These are phyloP conservation scores for Globisporangium acanthophoron DNA, from an alignment of 352 stramenopile genomes.

Conservation along the genomic window DNA sequence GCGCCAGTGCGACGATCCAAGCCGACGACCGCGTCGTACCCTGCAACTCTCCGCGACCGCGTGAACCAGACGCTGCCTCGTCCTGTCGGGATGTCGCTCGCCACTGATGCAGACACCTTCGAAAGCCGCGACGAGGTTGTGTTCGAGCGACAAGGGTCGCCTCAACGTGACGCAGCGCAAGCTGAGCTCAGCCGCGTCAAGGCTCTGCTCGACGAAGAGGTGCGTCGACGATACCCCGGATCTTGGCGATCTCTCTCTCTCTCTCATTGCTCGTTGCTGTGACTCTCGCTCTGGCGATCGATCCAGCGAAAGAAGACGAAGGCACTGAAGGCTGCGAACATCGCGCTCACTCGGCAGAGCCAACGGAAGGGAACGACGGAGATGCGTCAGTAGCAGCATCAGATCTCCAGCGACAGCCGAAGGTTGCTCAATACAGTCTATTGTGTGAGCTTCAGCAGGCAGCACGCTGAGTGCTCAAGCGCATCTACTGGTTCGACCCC, in stretches of 20 bases:
- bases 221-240: background rate
- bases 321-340: slow-evolving; percentile 33
- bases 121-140: slow-evolving; percentile 7
- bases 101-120: background rate
- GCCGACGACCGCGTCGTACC: slow-evolving; percentile 30
- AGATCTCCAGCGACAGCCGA: no score
- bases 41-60: slow-evolving; percentile 42
- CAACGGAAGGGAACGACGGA: slow-evolving; percentile 14
- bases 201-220: slow-evolving; percentile 28
- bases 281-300: no score
- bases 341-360: slow-evolving; percentile 27
- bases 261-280: background rate
- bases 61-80: slow-evolving; percentile 23
- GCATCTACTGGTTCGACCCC: background rate
- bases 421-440: background rate
- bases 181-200: slow-evolving; percentile 5
- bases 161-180: background rate
- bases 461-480: background rate
- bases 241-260: background rate
- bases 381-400: background rate
- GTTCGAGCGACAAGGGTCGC: slow-evolving; percentile 3
- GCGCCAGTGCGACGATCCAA: slow-evolving; percentile 61
- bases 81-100: background rate
- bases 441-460: background rate
- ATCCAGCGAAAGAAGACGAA: slow-evolving; percentile 40